Conservation (phyloP, 148 eudicot genomes). For the Chenopodium quinoa region DNA sequence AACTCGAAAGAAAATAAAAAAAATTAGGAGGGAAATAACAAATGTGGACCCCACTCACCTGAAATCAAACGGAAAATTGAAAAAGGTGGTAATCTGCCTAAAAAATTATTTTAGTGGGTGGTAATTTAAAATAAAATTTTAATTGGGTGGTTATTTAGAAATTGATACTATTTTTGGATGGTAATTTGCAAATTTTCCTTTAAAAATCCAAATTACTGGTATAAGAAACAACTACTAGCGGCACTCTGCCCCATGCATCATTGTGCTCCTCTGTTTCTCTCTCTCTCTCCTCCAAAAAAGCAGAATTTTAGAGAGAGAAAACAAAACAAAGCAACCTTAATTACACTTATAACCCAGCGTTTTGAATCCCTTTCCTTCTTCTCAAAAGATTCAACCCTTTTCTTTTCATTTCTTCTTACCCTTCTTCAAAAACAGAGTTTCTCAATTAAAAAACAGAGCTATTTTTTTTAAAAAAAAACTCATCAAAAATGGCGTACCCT, state of each 20-base stretch:
- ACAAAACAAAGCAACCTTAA: neutral
- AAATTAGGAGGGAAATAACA: no score
- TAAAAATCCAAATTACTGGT: neutral
- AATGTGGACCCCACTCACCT: no score
- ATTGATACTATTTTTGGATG: no score
- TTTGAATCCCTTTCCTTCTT: neutral
- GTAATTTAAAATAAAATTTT: no score
- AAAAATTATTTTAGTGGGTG: no score
- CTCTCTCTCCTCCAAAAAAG: conserved; percentile 12
- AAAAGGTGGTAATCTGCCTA: no score
- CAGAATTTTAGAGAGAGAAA: conserved; percentile 13
- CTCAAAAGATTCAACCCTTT: conserved; percentile 11
- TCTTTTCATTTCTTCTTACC: neutral
- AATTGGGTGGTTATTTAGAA: no score
- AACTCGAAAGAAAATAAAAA: no score
- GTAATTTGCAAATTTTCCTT: no score
- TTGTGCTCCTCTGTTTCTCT: conserved; percentile 17
- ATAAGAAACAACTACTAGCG: conserved; percentile 17
- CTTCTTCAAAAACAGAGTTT: neutral
- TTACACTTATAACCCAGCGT: neutral
- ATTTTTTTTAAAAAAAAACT: no score
- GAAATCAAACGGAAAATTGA: no score
- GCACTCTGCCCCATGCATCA: conserved; percentile 44
- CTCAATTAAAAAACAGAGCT: no score
- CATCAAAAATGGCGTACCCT: conserved; percentile 2